A percentile compares a stretch with the other conserved stretches of the same genome.
Conservation (phyloP, 2,329 filamentous ascomycete genomes). For the Aspergillus latus region DNA sequence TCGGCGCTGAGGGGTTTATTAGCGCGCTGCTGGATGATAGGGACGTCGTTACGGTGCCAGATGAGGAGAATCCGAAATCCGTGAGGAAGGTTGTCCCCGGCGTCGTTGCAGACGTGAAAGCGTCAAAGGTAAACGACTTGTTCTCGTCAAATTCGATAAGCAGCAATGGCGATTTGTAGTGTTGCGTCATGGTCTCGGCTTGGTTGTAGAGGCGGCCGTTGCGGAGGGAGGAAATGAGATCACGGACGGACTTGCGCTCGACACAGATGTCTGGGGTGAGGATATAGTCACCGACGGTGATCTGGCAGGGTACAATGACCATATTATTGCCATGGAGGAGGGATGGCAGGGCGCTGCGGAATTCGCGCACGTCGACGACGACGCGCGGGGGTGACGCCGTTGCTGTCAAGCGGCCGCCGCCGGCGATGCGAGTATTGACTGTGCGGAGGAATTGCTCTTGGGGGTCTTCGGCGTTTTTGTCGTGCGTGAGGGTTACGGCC, state of each 20-base stretch:
- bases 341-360: constrained; percentile 87
- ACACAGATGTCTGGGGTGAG: constrained; percentile 88
- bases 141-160: constrained; percentile 98
- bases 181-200: constrained; percentile 87
- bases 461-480: constrained; percentile 71
- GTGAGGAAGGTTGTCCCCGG: constrained; percentile 41
- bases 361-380: constrained; percentile 94
- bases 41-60: constrained; percentile 49
- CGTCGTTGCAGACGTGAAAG: constrained; percentile 48
- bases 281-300: constrained; percentile 96
- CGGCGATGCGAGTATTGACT: constrained; percentile 94
- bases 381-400: constrained; percentile 86
- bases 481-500: constrained; percentile 80
- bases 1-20: constrained; percentile 61
- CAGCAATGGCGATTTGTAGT: constrained; percentile 87
- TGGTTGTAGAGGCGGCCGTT: constrained; percentile 91
- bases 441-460: constrained; percentile 92
- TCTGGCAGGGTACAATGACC: constrained; percentile 86
- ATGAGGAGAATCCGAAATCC: constrained; percentile 55
- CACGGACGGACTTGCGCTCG: constrained; percentile 89
- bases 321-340: constrained; percentile 86
- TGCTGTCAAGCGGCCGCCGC: constrained; percentile 78
- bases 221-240: constrained; percentile 86
- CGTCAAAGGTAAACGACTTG: constrained; percentile 93
- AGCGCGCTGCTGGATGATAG: constrained; percentile 59